Evolutionary conservation across 2,329 filamentous ascomycete species (phyloP).

Genomic region (Davidsoniella eucalypti): DNA sequence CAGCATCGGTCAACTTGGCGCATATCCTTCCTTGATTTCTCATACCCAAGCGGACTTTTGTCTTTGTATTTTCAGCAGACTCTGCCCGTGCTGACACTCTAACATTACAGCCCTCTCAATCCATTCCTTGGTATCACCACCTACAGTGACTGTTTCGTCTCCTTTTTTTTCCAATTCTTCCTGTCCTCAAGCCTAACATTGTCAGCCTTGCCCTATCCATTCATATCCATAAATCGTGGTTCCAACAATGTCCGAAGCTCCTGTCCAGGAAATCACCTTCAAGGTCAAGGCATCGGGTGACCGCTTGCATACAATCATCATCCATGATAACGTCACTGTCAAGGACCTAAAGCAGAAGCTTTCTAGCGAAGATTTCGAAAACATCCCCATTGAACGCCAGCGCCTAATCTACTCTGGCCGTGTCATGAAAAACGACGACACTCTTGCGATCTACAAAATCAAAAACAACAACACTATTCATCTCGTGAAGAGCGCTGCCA

Average conservation of each 20-base stretch:
- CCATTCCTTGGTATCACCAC: no score
- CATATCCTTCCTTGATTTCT: no score
- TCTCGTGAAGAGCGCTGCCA: slow-evolving; percentile 88
- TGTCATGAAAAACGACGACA: slow-evolving; percentile 89
- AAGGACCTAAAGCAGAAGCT: slow-evolving; percentile 83
- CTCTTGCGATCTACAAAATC: slow-evolving; percentile 76
- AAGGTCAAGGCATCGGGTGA: slow-evolving; percentile 96
- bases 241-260: slow-evolving; percentile 48
- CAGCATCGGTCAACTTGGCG: no score
- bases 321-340: slow-evolving; percentile 60
- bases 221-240: slow-evolving; percentile 10
- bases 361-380: slow-evolving; percentile 62
- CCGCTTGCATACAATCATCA: slow-evolving; percentile 66
- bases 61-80: no score
- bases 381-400: slow-evolving; percentile 75
- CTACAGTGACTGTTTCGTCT: no score
- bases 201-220: neutral
- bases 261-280: slow-evolving; percentile 75
- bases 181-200: slow-evolving; percentile 11
- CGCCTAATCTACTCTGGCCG: slow-evolving; percentile 94
- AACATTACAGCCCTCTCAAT: no score
- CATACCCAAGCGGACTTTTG: neutral
- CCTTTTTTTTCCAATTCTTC: neutral
- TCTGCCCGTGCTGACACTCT: no score
- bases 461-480: slow-evolving; percentile 93